Conservation (phyloP, 2,329 filamentous ascomycete species). For the Fusarium coffeatum region DNA sequence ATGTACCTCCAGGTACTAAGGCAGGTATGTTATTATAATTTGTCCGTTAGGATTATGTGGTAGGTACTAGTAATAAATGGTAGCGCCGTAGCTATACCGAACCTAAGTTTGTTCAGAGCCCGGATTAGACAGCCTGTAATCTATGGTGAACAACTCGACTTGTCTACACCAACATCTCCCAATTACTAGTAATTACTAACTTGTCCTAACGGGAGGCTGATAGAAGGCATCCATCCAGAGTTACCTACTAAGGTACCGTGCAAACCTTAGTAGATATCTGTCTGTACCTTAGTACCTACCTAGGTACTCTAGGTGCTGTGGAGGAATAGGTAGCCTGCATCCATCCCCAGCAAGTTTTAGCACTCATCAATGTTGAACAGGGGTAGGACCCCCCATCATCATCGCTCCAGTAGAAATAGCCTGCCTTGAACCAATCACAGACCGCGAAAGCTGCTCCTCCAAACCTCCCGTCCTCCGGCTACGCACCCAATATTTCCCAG, state of each 20-base stretch:
- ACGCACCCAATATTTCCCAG: conserved; percentile 48
- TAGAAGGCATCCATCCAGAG: background rate
- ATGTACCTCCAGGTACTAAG: no score
- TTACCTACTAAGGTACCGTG: no score
- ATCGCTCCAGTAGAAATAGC: conserved; percentile 31
- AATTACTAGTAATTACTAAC: no score
- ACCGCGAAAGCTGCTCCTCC: conserved; percentile 41
- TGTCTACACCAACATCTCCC: background rate
- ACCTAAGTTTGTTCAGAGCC: background rate
- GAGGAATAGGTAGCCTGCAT: background rate
- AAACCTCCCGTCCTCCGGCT: conserved; percentile 49
- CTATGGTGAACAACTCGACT: background rate
- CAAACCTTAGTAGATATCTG: background rate
- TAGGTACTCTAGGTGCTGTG: conserved; percentile 3
- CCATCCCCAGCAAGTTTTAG: conserved; percentile 35
- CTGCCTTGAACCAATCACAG: conserved; percentile 39
- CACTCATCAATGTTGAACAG: conserved; percentile 7
- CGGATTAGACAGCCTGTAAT: background rate
- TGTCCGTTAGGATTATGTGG: conserved; percentile 21
- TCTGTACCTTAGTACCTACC: no score
- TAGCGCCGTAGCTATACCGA: conserved; percentile 33
- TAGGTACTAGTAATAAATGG: conserved; percentile 20
- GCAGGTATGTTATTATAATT: background rate
- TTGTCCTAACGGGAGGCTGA: background rate
- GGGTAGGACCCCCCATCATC: conserved; percentile 37